Base-by-base conservation (phyloP, 495 filamentous ascomycete species). In the Talaromyces wortmannii region DNA sequence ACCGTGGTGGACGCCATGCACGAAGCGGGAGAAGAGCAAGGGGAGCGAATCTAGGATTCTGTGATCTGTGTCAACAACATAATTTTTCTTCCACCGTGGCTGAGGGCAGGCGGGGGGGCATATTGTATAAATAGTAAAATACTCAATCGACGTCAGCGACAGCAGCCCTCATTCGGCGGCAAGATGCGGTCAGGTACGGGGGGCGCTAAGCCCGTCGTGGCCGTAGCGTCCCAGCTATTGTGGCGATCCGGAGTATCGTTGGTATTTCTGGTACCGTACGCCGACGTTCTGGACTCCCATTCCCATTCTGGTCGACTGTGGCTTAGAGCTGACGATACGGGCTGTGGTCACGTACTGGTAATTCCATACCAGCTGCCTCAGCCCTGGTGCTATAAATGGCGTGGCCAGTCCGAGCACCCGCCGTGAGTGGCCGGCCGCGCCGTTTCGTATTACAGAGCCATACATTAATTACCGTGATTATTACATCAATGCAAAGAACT, bases 111-210 rank as follows among this genome's bases (percentile, higher is more conserved):
- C 23, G 23, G 48, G 40, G 40, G 23, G 23, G 23, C 23, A 23
- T 23, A 23, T 23, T 23, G 23, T 23, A 23, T 23, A 23, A 23
- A 23, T n/a, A n/a, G n/a, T n/a, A n/a, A n/a, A n/a, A n/a, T 23
- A 23, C 23, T 23, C 23, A 23, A 23, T 23, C 23, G 50, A 52
- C 50, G 50, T 52, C 50, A 52, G 33, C 7, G 7, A 12, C 7
- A 16, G 30, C 12, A 11, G 31, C 29, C 48, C 48, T 16, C 48
- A 16, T 51, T 17, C n/a, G 52, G 52, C 52, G 52, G 52, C 52
- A 53, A 53, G 52, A 46, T 53, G 52, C 52, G 52, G 52, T 53
- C 52, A 53, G 52, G 42, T 11, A 53, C 52, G 52, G 52, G 44
- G 36, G 36, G 36, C 8, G 36, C 36, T 40, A 40, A 23, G 36